Conservation (phyloP, 2,329 filamentous ascomycete species). For the Colletotrichum zoysiae region DNA sequence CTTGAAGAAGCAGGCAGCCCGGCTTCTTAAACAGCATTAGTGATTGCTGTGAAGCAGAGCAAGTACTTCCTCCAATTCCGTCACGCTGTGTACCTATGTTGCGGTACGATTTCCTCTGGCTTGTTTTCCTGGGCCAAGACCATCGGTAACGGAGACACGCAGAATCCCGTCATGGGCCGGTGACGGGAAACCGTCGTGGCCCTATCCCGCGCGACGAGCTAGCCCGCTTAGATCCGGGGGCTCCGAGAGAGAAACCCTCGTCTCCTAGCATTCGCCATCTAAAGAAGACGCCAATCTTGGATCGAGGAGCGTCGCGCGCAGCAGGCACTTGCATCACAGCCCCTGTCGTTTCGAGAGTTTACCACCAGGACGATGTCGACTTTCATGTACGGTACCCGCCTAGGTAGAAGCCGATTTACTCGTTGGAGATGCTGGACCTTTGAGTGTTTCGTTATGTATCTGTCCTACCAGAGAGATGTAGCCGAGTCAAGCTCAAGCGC, state of each 20-base stretch:
- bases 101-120: too few species aligned
- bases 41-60: too few species aligned
- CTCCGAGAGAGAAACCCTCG: background rate
- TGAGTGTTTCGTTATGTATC: background rate
- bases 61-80: too few species aligned
- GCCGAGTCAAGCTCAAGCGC: background rate
- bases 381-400: too few species aligned
- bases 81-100: too few species aligned
- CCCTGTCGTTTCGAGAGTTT: background rate
- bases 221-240: background rate
- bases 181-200: background rate
- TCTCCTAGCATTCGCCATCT: background rate
- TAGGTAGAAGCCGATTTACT: too few species aligned
- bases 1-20: too few species aligned
- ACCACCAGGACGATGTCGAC: background rate
- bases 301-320: background rate
- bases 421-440: background rate
- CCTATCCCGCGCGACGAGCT: background rate
- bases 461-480: background rate
- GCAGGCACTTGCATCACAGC: background rate
- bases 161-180: background rate
- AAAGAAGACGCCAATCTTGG: background rate
- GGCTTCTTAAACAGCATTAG: too few species aligned
- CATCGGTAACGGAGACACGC: background rate
- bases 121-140: background rate